A percentile compares a stretch with the other conserved stretches of the same genome.
Evolutionary conservation across 2,329 filamentous ascomycete species (phyloP).

Genomic region (Cadophora gregata): DNA sequence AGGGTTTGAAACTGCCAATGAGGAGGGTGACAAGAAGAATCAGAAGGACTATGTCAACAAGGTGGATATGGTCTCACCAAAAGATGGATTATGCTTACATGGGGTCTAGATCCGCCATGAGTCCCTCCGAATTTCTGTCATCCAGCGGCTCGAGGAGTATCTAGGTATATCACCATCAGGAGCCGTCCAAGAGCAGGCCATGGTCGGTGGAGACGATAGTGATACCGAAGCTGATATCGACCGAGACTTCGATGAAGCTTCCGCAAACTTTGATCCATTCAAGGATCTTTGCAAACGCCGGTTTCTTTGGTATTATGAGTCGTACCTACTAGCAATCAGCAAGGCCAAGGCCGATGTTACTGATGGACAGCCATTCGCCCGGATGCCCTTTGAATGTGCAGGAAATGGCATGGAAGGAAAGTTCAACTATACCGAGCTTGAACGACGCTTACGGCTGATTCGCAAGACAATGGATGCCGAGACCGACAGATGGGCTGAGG

Average conservation of each 20-base stretch:
- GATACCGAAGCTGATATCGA: constrained; percentile 58
- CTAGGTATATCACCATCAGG: constrained; percentile 66
- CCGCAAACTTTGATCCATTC: constrained; percentile 79
- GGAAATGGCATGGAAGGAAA: constrained; percentile 85
- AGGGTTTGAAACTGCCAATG: constrained; percentile 81
- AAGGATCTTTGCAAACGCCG: constrained; percentile 88
- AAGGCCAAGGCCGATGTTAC: constrained; percentile 68
- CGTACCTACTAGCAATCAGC: constrained; percentile 76
- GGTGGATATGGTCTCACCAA: constrained; percentile 51
- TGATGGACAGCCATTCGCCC: constrained; percentile 69
- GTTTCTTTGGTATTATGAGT: constrained; percentile 95
- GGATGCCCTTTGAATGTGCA: constrained; percentile 84
- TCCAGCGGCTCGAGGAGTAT: constrained; percentile 82
- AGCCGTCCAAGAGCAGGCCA: constrained; percentile 46
- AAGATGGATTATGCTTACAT: constrained; percentile 2
- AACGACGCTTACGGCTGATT: constrained; percentile 70
- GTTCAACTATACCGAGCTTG: constrained; percentile 81
- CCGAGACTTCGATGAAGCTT: constrained; percentile 51
- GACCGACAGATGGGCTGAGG: constrained; percentile 70
- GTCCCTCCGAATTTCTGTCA: constrained; percentile 82
- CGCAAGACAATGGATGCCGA: constrained; percentile 76
- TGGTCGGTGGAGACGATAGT: constrained; percentile 45
- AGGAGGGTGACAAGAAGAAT: constrained; percentile 71
- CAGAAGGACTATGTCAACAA: constrained; percentile 81
- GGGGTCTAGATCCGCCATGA: constrained; percentile 83